Conservation (phyloP, 2,329 filamentous ascomycete genomes). For the Fusarium sulawesiense region DNA sequence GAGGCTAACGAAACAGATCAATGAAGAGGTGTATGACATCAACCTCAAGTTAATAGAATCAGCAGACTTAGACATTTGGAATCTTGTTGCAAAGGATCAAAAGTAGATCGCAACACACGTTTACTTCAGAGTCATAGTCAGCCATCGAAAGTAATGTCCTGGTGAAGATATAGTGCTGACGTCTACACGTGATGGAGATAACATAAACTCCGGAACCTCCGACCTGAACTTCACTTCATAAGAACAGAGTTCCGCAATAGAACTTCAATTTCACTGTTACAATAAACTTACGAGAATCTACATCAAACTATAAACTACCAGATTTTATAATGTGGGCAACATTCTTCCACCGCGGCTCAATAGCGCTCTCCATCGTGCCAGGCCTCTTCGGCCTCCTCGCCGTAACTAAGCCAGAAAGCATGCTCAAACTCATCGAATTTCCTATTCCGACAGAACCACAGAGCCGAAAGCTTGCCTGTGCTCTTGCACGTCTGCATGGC, state of each 20-base stretch:
- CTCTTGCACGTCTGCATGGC: constrained; percentile 33
- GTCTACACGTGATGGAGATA: not conserved
- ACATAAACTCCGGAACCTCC: not conserved
- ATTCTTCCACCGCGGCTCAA: constrained; percentile 25
- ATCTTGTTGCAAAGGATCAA: accelerated
- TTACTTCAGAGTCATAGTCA: not conserved
- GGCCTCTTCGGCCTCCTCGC: constrained; percentile 31
- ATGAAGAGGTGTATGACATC: no score
- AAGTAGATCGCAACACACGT: not conserved
- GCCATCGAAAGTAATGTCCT: not conserved
- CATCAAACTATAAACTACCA: no score
- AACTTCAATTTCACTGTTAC: no score
- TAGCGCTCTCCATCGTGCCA: constrained; percentile 27
- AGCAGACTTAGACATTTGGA: not conserved
- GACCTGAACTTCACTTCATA: not conserved
- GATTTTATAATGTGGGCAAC: constrained; percentile 9
- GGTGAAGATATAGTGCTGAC: not conserved
- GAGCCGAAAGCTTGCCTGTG: constrained; percentile 5
- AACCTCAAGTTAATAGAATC: no score
- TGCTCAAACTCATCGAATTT: constrained; percentile 22
- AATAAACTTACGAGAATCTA: no score
- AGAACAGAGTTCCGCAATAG: not conserved
- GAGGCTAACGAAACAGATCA: no score
- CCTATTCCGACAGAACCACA: constrained; percentile 26
- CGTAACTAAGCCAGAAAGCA: constrained; percentile 26